phyloP scores from a whole-genome alignment of 768 basidiomycete genomes.

The Auricularia sp. region DNA sequence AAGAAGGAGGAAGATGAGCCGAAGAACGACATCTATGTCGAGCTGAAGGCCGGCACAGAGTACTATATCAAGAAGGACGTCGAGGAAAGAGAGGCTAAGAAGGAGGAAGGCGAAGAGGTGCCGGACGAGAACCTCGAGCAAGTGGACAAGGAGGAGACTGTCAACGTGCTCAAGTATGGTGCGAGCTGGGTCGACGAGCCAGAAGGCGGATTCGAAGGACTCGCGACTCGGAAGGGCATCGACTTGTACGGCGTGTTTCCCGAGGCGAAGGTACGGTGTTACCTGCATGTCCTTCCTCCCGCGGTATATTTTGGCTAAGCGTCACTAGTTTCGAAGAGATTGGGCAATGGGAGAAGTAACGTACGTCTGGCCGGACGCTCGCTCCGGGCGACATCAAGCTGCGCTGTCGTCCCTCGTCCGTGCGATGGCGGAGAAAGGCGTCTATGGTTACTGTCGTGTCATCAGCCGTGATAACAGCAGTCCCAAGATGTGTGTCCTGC shows the following conservation, averaged over 20 bases:
- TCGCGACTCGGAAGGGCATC: conserved; percentile 74
- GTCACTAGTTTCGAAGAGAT: conserved; percentile 67
- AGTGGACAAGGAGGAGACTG: conserved; percentile 67
- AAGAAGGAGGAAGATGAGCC: conserved; percentile 12
- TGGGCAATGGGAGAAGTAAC: conserved; percentile 75
- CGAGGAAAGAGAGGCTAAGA: conserved; percentile 23
- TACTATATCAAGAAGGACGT: conserved; percentile 39
- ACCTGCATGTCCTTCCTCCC: not conserved
- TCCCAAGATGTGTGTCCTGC: conserved; percentile 77
- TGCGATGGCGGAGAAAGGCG: conserved; percentile 58
- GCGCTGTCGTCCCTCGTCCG: conserved; percentile 80
- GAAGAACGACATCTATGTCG: conserved; percentile 21
- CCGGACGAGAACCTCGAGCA: conserved; percentile 11
- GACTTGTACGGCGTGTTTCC: conserved; percentile 82
- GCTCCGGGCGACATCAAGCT: conserved; percentile 60
- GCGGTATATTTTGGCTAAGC: not conserved
- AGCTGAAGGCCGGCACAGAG: conserved; percentile 37
- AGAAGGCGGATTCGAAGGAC: conserved; percentile 67
- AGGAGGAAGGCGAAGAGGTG: conserved; percentile 14
- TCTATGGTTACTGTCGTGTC: conserved; percentile 72
- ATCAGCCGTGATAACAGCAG: conserved; percentile 63
- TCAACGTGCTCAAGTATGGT: conserved; percentile 83
- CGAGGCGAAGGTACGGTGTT: conserved; percentile 38
- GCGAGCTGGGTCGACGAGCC: conserved; percentile 80
- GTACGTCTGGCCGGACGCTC: conserved; percentile 73